These are phyloP conservation scores for Penicillium sp. DNA, from an alignment of 2,329 filamentous ascomycete species.

Conservation along the genomic window DNA sequence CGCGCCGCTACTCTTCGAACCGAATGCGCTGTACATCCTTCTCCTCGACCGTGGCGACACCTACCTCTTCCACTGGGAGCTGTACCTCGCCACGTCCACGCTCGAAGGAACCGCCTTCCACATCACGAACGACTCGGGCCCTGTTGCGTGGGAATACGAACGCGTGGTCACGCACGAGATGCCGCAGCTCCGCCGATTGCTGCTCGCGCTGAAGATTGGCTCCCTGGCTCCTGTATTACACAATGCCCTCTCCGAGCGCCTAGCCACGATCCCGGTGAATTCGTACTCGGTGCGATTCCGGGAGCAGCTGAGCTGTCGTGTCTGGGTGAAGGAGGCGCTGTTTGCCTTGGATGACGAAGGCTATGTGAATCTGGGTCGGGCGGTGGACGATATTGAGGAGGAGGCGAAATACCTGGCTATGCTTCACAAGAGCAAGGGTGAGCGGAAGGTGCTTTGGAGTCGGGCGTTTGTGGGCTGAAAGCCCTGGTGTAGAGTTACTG, in stretches of 20 bases:
- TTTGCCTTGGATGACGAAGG: slow-evolving; percentile 26
- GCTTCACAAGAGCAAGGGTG: slow-evolving; percentile 9
- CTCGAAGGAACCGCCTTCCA: slow-evolving; percentile 19
- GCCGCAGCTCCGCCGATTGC: slow-evolving; percentile 6
- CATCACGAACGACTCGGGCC: slow-evolving; percentile 14
- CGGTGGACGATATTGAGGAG: slow-evolving; percentile 16
- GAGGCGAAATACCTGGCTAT: slow-evolving; percentile 16
- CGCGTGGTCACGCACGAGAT: slow-evolving; percentile 7
- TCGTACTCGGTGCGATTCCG: slow-evolving; percentile 21
- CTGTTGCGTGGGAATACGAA: slow-evolving; percentile 18
- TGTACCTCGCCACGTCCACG: slow-evolving; percentile 20
- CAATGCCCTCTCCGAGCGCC: slow-evolving; percentile 12
- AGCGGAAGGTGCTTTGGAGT: slow-evolving; percentile 9
- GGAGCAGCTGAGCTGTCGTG: slow-evolving; percentile 19
- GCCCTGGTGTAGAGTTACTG: not conserved
- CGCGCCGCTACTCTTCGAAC: slow-evolving; percentile 9
- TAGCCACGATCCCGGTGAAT: slow-evolving; percentile 17
- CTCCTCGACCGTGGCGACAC: slow-evolving; percentile 18
- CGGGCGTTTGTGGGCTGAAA: slow-evolving; percentile 1
- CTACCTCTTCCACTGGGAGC: slow-evolving; percentile 23
- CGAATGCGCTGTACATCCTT: slow-evolving; percentile 23
- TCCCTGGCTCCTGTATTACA: slow-evolving; percentile 18
- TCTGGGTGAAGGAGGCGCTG: slow-evolving; percentile 27
- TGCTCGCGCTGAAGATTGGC: slow-evolving; percentile 24
- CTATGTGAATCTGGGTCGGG: slow-evolving; percentile 17